Base-by-base conservation (phyloP, 139 green algal species). In the Chlorella vulgaris region DNA sequence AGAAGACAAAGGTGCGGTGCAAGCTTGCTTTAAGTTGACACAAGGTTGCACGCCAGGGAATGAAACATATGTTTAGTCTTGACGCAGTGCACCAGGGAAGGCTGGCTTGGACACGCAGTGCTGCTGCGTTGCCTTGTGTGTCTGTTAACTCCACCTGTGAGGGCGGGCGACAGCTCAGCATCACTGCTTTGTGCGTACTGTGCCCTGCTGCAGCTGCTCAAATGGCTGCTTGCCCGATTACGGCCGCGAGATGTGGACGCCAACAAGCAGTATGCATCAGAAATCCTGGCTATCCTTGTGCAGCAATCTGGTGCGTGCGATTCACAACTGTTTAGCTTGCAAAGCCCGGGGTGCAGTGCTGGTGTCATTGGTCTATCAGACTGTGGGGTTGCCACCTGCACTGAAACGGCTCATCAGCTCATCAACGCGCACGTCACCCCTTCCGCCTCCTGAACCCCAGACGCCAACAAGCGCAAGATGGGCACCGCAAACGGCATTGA, bases 221-320 rank as follows among this genome's bases (percentile, higher is more conserved):
- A 86, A 36, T 99, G 96, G 96, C 85, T 99, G 74, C 88, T 99
- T 60, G 63, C 69, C 4, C 91, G 94, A 39, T 35, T 99, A 18
- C 87, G 87, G n/a, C 79, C 80, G 4, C 81, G 87, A 3, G 91
- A 96, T 69, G 93, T 88, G 67, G 93, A 97, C 86, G 82, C 76
- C 83, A 96, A 95, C 85, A 96, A 94, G 89, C 89, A 94, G 67
- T 94, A 94, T 77, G 89, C 91, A n/a, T 88, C 79, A 15, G 96
- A 99, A 86, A 83, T 99, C 39, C 85, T 99, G 60, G 90, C 93
- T 60, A 93, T 98, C 65, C 89, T 99, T 50, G 80, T 98, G 85
- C 95, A 97, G 86, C 74, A 80, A 55, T 80, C 74, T 36, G 71
- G 71, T 78, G 51, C 10, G 71, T n/a, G n/a, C n/a, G n/a, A n/a